Percentiles rank a stretch among this genome's conserved stretches.
phyloP scores from a whole-genome alignment of 2,329 filamentous ascomycete species.

The Beauveria bassiana region DNA sequence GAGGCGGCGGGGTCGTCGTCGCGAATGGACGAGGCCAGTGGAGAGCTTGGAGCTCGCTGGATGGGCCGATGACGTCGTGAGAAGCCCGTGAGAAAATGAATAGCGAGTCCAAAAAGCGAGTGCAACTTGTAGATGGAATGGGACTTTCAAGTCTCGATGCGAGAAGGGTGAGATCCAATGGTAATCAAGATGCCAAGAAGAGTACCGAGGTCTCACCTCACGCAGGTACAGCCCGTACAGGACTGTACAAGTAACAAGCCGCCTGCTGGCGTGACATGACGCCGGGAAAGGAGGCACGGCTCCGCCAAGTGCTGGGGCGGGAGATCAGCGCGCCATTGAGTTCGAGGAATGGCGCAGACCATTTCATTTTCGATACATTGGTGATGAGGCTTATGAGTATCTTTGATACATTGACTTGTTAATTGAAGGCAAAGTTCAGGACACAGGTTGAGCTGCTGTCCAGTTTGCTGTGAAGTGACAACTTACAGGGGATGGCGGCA shows the following conservation, averaged over 20 bases:
- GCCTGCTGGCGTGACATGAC: neutral
- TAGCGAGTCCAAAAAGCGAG: neutral
- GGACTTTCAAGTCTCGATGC: neutral
- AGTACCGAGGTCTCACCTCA: neutral
- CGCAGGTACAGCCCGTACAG: no score
- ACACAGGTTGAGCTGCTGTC: neutral
- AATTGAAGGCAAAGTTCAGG: neutral
- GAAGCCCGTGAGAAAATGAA: neutral
- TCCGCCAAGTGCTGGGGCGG: neutral
- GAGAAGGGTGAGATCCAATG: neutral
- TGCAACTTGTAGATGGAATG: neutral
- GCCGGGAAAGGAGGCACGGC: slow-evolving; percentile 6
- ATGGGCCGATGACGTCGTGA: neutral
- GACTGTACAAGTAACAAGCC: neutral
- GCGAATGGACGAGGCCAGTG: neutral
- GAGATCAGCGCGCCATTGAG: neutral
- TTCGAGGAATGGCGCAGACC: neutral
- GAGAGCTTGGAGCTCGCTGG: neutral
- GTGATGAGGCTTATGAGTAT: no score
- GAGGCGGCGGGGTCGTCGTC: neutral
- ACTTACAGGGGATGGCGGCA: neutral
- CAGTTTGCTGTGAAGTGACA: neutral
- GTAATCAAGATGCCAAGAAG: neutral
- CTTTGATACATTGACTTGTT: neutral
- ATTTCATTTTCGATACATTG: neutral